Percentiles rank a stretch among this genome's conserved stretches.
Evolutionary conservation across 1,139 yeast genomes (phyloP).

Genomic region (Pichia inconspicua): DNA sequence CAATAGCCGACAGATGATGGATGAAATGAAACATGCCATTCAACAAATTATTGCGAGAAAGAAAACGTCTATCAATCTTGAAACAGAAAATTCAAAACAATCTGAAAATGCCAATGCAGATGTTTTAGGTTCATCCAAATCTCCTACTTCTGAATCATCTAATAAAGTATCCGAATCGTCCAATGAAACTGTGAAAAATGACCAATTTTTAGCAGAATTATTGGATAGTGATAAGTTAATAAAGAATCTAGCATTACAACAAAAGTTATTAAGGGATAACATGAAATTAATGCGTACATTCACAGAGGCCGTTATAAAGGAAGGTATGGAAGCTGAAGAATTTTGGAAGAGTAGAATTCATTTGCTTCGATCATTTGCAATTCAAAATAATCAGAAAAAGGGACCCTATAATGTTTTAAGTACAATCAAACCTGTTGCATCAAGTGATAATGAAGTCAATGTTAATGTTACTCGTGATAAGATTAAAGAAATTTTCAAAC

Average conservation of each 20-base stretch:
- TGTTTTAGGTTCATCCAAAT: background rate
- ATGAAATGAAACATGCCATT: slow-evolving; percentile 57
- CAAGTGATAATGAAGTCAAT: slow-evolving; percentile 83
- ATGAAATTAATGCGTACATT: slow-evolving; percentile 66
- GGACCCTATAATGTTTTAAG: slow-evolving; percentile 94
- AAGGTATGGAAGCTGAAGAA: slow-evolving; percentile 68
- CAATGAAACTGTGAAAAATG: slow-evolving; percentile 17
- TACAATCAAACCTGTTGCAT: slow-evolving; percentile 87
- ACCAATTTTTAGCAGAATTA: slow-evolving; percentile 30
- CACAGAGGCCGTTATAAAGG: slow-evolving; percentile 79
- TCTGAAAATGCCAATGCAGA: slow-evolving; percentile 13
- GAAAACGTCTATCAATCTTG: slow-evolving; percentile 32
- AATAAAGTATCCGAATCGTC: background rate
- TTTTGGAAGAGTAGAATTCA: slow-evolving; percentile 87
- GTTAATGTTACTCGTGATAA: slow-evolving; percentile 88
- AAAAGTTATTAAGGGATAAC: slow-evolving; percentile 63
- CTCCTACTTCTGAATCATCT: background rate
- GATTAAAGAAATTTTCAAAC: slow-evolving; percentile 82
- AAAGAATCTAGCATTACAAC: slow-evolving; percentile 71
- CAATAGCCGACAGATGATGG: slow-evolving; percentile 69
- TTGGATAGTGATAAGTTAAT: slow-evolving; percentile 45
- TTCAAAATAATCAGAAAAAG: slow-evolving; percentile 71
- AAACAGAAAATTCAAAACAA: slow-evolving; percentile 2
- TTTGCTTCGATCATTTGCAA: slow-evolving; percentile 74
- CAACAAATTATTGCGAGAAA: slow-evolving; percentile 68